Conservation (phyloP, 2,329 filamentous ascomycete genomes). For the Fusarium gaditjirri region DNA sequence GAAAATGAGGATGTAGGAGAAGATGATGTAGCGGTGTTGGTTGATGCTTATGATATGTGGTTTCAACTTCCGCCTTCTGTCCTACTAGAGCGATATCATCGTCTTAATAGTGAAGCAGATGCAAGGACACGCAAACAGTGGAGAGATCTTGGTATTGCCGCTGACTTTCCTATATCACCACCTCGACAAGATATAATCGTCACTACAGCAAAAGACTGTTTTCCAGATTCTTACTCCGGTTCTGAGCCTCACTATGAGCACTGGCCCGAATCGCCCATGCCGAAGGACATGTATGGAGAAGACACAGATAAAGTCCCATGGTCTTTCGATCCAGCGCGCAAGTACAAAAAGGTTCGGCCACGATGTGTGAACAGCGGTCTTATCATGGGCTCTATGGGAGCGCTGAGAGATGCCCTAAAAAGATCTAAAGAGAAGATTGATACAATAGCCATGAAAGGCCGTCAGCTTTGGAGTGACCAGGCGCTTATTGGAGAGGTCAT, state of each 20-base stretch:
- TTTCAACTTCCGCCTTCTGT: slow-evolving; percentile 54
- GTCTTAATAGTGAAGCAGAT: slow-evolving; percentile 50
- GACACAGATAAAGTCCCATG: slow-evolving; percentile 46
- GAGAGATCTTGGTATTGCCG: slow-evolving; percentile 11
- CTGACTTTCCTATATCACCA: slow-evolving; percentile 45
- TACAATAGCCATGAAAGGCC: slow-evolving; percentile 40
- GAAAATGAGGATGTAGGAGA: slow-evolving; percentile 32
- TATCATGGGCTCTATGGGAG: slow-evolving; percentile 50
- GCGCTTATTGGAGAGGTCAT: slow-evolving; percentile 53
- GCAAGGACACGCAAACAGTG: slow-evolving; percentile 43
- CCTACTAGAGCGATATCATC: slow-evolving; percentile 51
- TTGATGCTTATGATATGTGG: slow-evolving; percentile 54
- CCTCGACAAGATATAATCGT: slow-evolving; percentile 49
- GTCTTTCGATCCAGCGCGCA: slow-evolving; percentile 48
- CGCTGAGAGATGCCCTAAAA: slow-evolving; percentile 39
- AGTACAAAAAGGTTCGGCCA: slow-evolving; percentile 48
- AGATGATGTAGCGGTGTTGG: slow-evolving; percentile 50
- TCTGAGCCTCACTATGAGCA: slow-evolving; percentile 51
- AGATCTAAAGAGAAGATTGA: slow-evolving; percentile 47
- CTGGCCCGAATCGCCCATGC: slow-evolving; percentile 52
- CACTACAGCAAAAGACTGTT: slow-evolving; percentile 51
- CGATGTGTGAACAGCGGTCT: slow-evolving; percentile 51
- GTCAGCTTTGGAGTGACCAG: slow-evolving; percentile 54
- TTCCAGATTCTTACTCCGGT: slow-evolving; percentile 48
- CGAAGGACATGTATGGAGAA: slow-evolving; percentile 48